Evolutionary conservation across 176 grass and related monocot genomes (phyloP), one percentile per base, ranked within the genome.

Genomic region (Poa annua): DNA sequence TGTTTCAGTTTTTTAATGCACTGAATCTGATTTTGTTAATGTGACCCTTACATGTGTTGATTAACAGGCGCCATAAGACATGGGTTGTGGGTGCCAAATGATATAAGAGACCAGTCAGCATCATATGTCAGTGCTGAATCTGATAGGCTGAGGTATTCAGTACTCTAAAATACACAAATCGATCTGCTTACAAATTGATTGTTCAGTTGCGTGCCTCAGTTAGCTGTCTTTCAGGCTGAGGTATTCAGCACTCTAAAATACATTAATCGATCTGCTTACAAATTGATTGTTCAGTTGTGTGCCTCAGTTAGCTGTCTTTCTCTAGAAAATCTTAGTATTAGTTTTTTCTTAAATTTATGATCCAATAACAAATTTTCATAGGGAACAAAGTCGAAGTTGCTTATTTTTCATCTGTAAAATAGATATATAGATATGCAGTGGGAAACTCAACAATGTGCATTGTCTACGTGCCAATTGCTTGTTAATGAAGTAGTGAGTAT

Each of bases 31-130:
- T 41, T 41, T 71, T 77, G 24, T 56, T 41, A 61, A 62, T 87
- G 80, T 84, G 70, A 38, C 66, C 76, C 81, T 81, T 84, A 60
- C 69, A 53, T 73, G 32, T 50, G 76, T 87, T 49, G 61, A 91
- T 87, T 81, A 76, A 22, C 50, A 83, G 53, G 78, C 13, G 17
- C 70, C 52, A 10, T 51, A 84, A 75, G 68, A 86, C 80, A 83
- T 86, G 90, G 60, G 75, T 68, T 77, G 42, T 83, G 68, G 83
- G 75, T 88, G 41, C 71, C 70, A 90, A 79, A 83, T 83, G 66
- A 88, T 78, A 33, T 7, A 80, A 80, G 47, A 80, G 33, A 84
- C 52, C 68, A 84, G 62, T 65, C 80, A 2, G 48, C 80, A 76
- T 86, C 79, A 56, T 47, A 47, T 44, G 52, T 19, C 33, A 77